Evolutionary conservation across 192 early-diverging fungal species (phyloP).

Genomic region (Umbelopsis vinacea): DNA sequence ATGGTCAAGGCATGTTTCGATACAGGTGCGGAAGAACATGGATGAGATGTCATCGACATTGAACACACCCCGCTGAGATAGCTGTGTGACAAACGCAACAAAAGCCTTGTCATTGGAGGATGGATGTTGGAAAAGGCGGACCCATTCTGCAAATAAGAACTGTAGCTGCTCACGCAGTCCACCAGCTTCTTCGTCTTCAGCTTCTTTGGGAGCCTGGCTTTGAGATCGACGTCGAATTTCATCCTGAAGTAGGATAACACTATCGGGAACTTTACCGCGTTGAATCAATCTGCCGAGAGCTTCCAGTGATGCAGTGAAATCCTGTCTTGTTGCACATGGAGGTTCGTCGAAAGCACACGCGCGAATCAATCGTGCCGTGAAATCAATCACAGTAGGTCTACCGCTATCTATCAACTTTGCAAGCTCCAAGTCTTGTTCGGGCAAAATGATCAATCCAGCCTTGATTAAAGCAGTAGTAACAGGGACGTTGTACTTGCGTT

Average conservation of each 20-base stretch:
- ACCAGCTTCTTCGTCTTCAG: conserved; percentile 50
- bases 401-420: conserved; percentile 82
- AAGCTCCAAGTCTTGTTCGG: conserved; percentile 91
- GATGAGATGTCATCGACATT: conserved; percentile 77
- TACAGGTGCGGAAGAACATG: conserved; percentile 90
- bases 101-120: conserved; percentile 73
- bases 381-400: conserved; percentile 72
- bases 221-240: conserved; percentile 54
- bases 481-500: conserved; percentile 90
- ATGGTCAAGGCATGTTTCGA: conserved; percentile 81
- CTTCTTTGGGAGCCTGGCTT: conserved; percentile 35
- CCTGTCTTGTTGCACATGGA: conserved; percentile 52
- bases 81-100: conserved; percentile 58
- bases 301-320: conserved; percentile 76
- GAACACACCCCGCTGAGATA: conserved; percentile 55
- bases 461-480: conserved; percentile 84
- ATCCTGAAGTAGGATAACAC: conserved; percentile 55
- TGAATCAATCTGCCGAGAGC: conserved; percentile 68
- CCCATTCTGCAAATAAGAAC: conserved; percentile 82
- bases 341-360: conserved; percentile 66
- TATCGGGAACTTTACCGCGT: conserved; percentile 67
- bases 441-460: conserved; percentile 72
- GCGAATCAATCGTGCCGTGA: conserved; percentile 76
- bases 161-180: conserved; percentile 63
- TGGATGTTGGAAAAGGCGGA: conserved; percentile 73